phyloP scores from a whole-genome alignment of 2,329 filamentous ascomycete genomes.

The Raffaelea deltoideospora region DNA sequence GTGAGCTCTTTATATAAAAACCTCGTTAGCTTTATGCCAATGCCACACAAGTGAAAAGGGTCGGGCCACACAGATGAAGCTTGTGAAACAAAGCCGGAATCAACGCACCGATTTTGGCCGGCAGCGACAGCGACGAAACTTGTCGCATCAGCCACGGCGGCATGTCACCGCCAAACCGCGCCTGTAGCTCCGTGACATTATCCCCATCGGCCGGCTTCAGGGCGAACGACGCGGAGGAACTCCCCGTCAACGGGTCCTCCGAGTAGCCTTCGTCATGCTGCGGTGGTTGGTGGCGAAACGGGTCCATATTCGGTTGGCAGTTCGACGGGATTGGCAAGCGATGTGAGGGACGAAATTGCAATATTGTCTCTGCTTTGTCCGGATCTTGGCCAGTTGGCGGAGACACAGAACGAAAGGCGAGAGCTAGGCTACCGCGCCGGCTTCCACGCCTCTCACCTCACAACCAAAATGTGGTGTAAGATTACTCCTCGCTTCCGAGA shows the following conservation, averaged over 20 bases:
- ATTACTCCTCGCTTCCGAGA: too few species aligned
- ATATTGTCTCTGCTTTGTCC: too few species aligned
- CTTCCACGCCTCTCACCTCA: too few species aligned
- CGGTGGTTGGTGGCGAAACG: slow-evolving; percentile 18
- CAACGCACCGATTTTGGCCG: slow-evolving; percentile 5
- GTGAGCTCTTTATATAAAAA: slow-evolving; percentile 50
- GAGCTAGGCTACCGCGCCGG: too few species aligned
- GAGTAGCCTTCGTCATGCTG: slow-evolving; percentile 78
- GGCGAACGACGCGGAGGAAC: slow-evolving; percentile 16
- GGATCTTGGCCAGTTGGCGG: too few species aligned
- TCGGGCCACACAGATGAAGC: neutral
- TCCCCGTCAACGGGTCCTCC: slow-evolving; percentile 46
- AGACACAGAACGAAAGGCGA: too few species aligned
- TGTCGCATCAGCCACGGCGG: slow-evolving; percentile 35
- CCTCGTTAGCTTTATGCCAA: too few species aligned
- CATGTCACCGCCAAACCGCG: slow-evolving; percentile 26
- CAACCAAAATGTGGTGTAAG: too few species aligned
- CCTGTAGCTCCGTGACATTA: slow-evolving; percentile 13
- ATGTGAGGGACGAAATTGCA: too few species aligned
- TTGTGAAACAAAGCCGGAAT: neutral
- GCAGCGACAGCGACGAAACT: slow-evolving; percentile 29
- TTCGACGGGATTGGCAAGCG: too few species aligned
- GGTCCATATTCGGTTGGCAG: too few species aligned
- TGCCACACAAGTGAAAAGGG: neutral
- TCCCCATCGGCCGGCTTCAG: slow-evolving; percentile 12